Conservation (phyloP, 2,329 filamentous ascomycete genomes). For the Penicillium sp. region DNA sequence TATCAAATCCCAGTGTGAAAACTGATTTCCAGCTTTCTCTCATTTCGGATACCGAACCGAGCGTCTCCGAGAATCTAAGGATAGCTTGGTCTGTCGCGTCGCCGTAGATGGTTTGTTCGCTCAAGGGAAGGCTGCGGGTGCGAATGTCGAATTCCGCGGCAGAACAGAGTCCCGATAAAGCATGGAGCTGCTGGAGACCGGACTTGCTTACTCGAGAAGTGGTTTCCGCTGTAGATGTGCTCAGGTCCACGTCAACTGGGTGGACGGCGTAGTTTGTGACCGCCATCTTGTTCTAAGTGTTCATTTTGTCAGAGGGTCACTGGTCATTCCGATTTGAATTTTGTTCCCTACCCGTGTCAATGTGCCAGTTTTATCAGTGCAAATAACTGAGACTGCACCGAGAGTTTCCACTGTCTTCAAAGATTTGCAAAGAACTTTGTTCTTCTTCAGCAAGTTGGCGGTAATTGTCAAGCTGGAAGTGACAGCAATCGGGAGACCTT, state of each 20-base stretch:
- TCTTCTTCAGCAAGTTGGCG: slow-evolving; percentile 39
- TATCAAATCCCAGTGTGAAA: slow-evolving; percentile 70
- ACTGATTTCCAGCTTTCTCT: slow-evolving; percentile 59
- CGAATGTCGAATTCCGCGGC: slow-evolving; percentile 67
- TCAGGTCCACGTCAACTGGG: slow-evolving; percentile 44
- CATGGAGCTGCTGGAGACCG: slow-evolving; percentile 52
- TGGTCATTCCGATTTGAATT: neutral
- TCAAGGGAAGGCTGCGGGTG: slow-evolving; percentile 53
- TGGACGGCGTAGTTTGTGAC: slow-evolving; percentile 64
- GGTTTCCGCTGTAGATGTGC: slow-evolving; percentile 47
- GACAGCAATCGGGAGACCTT: slow-evolving; percentile 65
- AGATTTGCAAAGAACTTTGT: slow-evolving; percentile 55
- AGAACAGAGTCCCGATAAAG: slow-evolving; percentile 64
- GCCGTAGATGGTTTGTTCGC: slow-evolving; percentile 61
- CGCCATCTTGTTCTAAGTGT: slow-evolving; percentile 59
- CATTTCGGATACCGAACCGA: slow-evolving; percentile 56
- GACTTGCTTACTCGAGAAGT: slow-evolving; percentile 29
- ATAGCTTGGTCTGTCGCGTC: slow-evolving; percentile 73
- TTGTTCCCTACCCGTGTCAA: slow-evolving; percentile 31
- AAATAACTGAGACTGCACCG: slow-evolving; percentile 53
- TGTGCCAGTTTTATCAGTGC: slow-evolving; percentile 53
- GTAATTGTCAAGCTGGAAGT: slow-evolving; percentile 62
- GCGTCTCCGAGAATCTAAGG: slow-evolving; percentile 62
- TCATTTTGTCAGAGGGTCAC: neutral
- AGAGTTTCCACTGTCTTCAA: slow-evolving; percentile 52